Percentiles rank a stretch among this genome's conserved stretches.
These are phyloP conservation scores for Ophiostoma tasmaniense DNA, from an alignment of 2,329 filamentous ascomycete species.

Conservation along the genomic window DNA sequence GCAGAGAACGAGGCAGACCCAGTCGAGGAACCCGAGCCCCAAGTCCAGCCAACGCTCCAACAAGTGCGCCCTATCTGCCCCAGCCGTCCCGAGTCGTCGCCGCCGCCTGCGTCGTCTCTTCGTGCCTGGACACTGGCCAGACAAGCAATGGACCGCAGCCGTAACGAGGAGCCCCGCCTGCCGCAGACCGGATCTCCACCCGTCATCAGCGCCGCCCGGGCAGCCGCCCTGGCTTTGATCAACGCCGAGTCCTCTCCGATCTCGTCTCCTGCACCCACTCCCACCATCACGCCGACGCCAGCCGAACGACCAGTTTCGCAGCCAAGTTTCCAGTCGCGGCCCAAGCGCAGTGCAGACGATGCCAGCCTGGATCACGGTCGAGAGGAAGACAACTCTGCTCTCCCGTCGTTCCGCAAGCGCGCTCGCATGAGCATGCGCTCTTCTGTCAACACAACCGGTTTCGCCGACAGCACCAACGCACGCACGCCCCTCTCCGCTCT, in stretches of 20 bases:
- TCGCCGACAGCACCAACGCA: neutral
- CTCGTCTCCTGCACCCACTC: constrained; percentile 11
- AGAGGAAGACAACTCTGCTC: neutral
- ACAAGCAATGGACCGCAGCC: neutral
- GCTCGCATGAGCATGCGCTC: neutral
- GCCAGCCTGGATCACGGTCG: neutral
- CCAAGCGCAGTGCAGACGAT: neutral
- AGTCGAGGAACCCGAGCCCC: neutral
- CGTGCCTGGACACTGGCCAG: neutral
- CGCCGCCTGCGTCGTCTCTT: neutral
- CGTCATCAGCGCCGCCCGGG: neutral
- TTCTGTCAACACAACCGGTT: neutral
- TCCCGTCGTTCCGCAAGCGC: constrained; percentile 2
- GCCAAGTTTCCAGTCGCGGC: neutral
- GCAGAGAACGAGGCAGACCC: neutral
- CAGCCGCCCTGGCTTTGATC: neutral
- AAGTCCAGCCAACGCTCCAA: neutral
- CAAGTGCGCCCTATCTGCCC: neutral
- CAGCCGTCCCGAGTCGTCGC: neutral
- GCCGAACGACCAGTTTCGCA: neutral
- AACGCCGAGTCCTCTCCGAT: neutral
- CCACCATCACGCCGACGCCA: constrained; percentile 21
- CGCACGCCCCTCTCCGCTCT: neutral
- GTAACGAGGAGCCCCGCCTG: neutral
- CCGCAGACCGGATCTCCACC: neutral